Percentiles rank a stretch among this genome's conserved stretches.
Conservation (phyloP, 2,329 filamentous ascomycete genomes). For the Lanzia echinophila region DNA sequence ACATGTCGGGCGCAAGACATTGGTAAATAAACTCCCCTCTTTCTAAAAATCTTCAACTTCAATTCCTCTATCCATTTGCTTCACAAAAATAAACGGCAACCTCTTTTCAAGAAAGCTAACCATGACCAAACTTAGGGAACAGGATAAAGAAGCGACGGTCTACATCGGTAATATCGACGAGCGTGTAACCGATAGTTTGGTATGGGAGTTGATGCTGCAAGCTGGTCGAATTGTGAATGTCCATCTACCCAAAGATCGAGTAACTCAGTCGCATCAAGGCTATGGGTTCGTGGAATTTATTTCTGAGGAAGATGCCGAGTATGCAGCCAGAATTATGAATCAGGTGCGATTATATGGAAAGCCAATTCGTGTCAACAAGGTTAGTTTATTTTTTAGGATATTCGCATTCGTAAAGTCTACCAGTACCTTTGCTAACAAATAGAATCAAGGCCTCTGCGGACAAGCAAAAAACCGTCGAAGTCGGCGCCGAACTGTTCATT, state of each 20-base stretch:
- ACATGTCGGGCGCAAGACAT: slow-evolving; percentile 51
- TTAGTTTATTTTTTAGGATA: slow-evolving; percentile 32
- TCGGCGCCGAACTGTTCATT: slow-evolving; percentile 94
- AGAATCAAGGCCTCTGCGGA: slow-evolving; percentile 61
- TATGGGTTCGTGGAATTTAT: slow-evolving; percentile 99
- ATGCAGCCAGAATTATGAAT: slow-evolving; percentile 95
- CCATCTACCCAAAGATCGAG: slow-evolving; percentile 95
- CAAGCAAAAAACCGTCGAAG: slow-evolving; percentile 87
- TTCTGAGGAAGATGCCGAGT: slow-evolving; percentile 91
- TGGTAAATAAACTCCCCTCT: slow-evolving; percentile 48
- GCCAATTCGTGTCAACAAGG: slow-evolving; percentile 93
- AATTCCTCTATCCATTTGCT: not conserved
- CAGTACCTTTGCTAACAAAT: not conserved
- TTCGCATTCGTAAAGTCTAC: no score
- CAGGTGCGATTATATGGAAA: slow-evolving; percentile 89
- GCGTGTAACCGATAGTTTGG: slow-evolving; percentile 79
- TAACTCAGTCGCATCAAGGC: slow-evolving; percentile 92
- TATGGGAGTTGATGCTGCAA: slow-evolving; percentile 98
- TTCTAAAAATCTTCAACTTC: no score
- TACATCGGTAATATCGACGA: slow-evolving; percentile 99
- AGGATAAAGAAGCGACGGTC: slow-evolving; percentile 96
- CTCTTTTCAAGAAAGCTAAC: slow-evolving; percentile 20
- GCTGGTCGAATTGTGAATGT: slow-evolving; percentile 96
- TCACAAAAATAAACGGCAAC: not conserved
- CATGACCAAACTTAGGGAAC: slow-evolving; percentile 57